Conservation (phyloP, 208 protist genomes). For the Trypanosoma cruzi region DNA sequence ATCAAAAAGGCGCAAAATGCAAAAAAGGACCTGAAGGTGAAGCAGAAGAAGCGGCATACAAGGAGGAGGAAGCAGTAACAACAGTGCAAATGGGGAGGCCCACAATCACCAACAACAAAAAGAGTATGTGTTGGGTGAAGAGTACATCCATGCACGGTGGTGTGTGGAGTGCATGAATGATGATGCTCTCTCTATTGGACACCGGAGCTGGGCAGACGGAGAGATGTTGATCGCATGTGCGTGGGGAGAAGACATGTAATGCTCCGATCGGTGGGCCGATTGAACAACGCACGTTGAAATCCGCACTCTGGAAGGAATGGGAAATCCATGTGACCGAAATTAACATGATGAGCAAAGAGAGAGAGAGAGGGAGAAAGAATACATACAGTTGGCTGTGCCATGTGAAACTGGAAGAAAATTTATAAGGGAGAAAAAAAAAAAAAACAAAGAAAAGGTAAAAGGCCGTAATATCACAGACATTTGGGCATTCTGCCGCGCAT, state of each 20-base stretch:
- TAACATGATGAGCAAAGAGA: too few species aligned
- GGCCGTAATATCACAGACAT: too few species aligned
- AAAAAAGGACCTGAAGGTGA: background rate
- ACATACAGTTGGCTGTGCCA: too few species aligned
- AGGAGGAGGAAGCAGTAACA: background rate
- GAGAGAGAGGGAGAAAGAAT: too few species aligned
- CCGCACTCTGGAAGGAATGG: background rate
- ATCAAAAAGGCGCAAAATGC: background rate
- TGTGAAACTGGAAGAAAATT: too few species aligned
- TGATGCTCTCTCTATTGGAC: too few species aligned
- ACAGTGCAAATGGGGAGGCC: background rate
- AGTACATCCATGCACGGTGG: background rate
- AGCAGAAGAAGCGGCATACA: background rate
- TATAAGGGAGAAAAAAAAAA: background rate
- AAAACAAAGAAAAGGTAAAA: background rate
- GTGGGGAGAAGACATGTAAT: too few species aligned
- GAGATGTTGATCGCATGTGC: too few species aligned
- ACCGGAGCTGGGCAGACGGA: too few species aligned
- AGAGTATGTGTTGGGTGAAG: constrained; percentile 8
- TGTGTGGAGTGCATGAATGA: background rate
- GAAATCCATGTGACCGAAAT: background rate
- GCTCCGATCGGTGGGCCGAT: too few species aligned
- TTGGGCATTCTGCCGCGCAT: background rate
- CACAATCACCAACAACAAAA: constrained; percentile 15
- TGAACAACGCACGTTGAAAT: too few species aligned